A percentile compares a stretch with the other conserved stretches of the same genome.
Conservation (phyloP, 345 rosid species). For the Arabis hirsuta region DNA sequence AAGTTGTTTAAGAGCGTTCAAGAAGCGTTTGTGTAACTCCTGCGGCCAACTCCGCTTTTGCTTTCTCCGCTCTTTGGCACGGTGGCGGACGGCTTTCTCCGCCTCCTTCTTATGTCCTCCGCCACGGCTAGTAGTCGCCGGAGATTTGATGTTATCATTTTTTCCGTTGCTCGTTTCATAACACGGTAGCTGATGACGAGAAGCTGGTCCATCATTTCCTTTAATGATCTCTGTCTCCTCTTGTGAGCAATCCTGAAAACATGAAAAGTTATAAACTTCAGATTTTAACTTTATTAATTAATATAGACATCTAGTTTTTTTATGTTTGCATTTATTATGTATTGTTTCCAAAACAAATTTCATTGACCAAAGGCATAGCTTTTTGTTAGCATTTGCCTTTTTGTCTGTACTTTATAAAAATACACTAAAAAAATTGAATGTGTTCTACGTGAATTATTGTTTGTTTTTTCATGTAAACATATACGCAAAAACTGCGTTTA, state of each 20-base stretch:
- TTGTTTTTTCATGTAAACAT: too few relatives aligned
- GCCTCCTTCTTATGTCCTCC: constrained; percentile 37
- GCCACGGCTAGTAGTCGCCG: constrained; percentile 19
- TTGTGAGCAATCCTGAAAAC: constrained; percentile 48
- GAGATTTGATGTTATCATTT: constrained; percentile 45
- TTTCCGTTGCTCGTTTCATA: constrained; percentile 55
- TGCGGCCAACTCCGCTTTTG: constrained; percentile 93
- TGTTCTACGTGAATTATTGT: too few relatives aligned
- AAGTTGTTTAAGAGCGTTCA: constrained; percentile 84
- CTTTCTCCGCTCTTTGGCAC: constrained; percentile 52
- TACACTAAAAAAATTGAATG: too few relatives aligned
- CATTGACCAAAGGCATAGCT: too few relatives aligned
- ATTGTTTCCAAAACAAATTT: too few relatives aligned
- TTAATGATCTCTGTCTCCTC: constrained; percentile 59
- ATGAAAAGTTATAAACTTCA: background rate
- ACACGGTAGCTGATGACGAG: constrained; percentile 49
- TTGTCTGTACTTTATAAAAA: too few relatives aligned
- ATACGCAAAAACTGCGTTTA: too few relatives aligned
- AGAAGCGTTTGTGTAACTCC: constrained; percentile 80
- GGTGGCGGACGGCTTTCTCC: constrained; percentile 42
- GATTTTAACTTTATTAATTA: background rate
- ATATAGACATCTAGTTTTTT: background rate
- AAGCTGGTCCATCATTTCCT: constrained; percentile 41
- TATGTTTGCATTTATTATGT: too few relatives aligned
- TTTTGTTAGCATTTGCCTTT: too few relatives aligned